Percentiles rank a stretch among this genome's conserved stretches.
phyloP scores from a whole-genome alignment of 1,139 yeast genomes.

The Nematodospora anomalae region DNA sequence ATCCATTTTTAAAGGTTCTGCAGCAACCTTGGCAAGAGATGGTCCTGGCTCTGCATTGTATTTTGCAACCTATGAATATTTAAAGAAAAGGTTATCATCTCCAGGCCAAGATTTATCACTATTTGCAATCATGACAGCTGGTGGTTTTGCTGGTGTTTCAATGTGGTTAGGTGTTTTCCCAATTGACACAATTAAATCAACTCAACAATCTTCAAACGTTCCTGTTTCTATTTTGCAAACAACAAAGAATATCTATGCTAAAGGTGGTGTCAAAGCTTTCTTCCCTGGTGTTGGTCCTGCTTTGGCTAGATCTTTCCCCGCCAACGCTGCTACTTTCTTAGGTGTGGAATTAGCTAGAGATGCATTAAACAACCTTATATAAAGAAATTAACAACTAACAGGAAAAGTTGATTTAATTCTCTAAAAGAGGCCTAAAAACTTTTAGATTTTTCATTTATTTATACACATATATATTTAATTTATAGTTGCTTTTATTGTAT shows the following conservation, averaged over 20 bases:
- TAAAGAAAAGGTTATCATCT: conserved; percentile 61
- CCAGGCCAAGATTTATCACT: conserved; percentile 63
- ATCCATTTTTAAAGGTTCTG: conserved; percentile 88
- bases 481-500: no score
- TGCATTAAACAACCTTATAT: conserved; percentile 48
- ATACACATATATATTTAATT: conserved; percentile 1
- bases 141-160: conserved; percentile 93
- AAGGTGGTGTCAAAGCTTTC: conserved; percentile 86
- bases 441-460: background rate
- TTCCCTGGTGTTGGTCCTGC: conserved; percentile 99
- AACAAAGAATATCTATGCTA: conserved; percentile 58
- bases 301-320: conserved; percentile 91
- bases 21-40: conserved; percentile 91
- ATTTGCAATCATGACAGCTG: conserved; percentile 79
- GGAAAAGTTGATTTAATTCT: background rate
- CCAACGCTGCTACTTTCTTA: conserved; percentile 95
- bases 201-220: conserved; percentile 66
- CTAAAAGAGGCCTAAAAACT: background rate
- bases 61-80: conserved; percentile 89
- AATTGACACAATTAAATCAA: conserved; percentile 90
- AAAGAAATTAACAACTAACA: no score
- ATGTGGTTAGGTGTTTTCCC: conserved; percentile 99
- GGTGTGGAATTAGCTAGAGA: conserved; percentile 90
- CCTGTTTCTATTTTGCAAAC: conserved; percentile 64
- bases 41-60: conserved; percentile 98